These are phyloP conservation scores for Apiosordaria backusii DNA, from an alignment of 495 filamentous ascomycete genomes.

Conservation along the genomic window DNA sequence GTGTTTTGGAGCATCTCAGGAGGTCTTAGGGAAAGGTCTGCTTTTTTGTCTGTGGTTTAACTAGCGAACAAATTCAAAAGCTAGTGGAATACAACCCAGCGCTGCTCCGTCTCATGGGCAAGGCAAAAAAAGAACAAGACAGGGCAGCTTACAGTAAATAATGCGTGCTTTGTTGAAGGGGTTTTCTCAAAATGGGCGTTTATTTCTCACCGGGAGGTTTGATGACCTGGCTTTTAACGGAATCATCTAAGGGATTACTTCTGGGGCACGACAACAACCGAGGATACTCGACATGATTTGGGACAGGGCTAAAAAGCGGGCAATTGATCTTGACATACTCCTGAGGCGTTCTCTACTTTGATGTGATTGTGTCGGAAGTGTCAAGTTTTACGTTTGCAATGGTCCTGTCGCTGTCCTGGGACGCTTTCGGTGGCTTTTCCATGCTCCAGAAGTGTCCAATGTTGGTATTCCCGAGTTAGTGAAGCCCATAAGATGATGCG, in stretches of 20 bases:
- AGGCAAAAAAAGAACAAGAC: background rate
- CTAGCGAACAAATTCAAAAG: constrained; percentile 25
- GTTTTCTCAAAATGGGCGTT: background rate
- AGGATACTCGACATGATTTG: background rate
- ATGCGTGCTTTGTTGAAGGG: background rate
- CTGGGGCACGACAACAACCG: background rate
- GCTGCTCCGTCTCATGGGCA: constrained; percentile 28
- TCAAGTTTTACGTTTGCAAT: background rate
- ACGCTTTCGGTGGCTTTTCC: too few species aligned
- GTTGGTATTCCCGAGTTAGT: too few species aligned
- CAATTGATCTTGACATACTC: background rate
- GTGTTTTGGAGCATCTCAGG: constrained; percentile 35
- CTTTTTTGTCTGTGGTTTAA: constrained; percentile 31
- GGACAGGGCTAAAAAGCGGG: background rate
- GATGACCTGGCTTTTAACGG: too few species aligned
- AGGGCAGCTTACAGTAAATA: background rate
- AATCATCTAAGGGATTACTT: background rate
- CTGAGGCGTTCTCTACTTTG: background rate
- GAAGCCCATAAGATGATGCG: too few species aligned
- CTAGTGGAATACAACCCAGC: constrained; percentile 30
- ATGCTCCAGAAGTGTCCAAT: too few species aligned
- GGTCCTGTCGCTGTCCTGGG: too few species aligned
- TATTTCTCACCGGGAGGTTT: background rate
- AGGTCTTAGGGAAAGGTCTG: constrained; percentile 34
- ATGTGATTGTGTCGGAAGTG: background rate